Conservation (phyloP, 2,329 filamentous ascomycete species). For the Xylariaceae sp. region DNA sequence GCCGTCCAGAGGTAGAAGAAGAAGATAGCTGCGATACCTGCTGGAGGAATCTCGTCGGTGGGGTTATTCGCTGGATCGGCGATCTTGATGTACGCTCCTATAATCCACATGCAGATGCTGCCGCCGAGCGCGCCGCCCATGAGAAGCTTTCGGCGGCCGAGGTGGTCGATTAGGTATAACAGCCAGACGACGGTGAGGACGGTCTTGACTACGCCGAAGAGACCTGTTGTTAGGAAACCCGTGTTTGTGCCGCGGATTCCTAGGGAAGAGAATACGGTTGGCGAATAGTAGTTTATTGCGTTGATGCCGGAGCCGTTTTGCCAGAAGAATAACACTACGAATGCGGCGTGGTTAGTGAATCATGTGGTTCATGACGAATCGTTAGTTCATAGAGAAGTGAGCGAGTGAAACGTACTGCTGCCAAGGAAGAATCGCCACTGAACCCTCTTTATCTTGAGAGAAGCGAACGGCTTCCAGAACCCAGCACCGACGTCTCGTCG, state of each 20-base stretch:
- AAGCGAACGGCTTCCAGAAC: conserved; percentile 76
- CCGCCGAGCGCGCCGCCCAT: conserved; percentile 65
- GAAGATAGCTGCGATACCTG: conserved; percentile 67
- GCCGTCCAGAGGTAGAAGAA: conserved; percentile 80
- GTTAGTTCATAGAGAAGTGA: neutral
- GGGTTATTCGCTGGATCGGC: conserved; percentile 48
- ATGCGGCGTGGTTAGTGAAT: neutral
- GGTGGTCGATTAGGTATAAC: conserved; percentile 65
- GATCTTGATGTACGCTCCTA: conserved; percentile 65
- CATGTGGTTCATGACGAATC: neutral
- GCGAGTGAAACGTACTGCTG: conserved; percentile 46
- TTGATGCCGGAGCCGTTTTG: conserved; percentile 80
- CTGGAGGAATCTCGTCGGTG: conserved; percentile 39
- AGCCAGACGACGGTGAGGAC: conserved; percentile 67
- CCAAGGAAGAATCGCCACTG: conserved; percentile 78
- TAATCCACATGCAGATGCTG: conserved; percentile 70
- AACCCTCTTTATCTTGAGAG: conserved; percentile 62
- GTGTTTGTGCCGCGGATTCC: conserved; percentile 65
- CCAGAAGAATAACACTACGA: conserved; percentile 72
- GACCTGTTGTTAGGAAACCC: conserved; percentile 66
- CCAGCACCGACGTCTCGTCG: conserved; percentile 68
- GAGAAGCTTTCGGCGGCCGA: conserved; percentile 66
- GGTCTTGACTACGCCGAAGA: conserved; percentile 71
- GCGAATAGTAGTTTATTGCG: conserved; percentile 69
- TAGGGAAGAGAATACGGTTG: conserved; percentile 69